Conservation (phyloP, 805 yeast genomes). For the Myxozyma udenii region DNA sequence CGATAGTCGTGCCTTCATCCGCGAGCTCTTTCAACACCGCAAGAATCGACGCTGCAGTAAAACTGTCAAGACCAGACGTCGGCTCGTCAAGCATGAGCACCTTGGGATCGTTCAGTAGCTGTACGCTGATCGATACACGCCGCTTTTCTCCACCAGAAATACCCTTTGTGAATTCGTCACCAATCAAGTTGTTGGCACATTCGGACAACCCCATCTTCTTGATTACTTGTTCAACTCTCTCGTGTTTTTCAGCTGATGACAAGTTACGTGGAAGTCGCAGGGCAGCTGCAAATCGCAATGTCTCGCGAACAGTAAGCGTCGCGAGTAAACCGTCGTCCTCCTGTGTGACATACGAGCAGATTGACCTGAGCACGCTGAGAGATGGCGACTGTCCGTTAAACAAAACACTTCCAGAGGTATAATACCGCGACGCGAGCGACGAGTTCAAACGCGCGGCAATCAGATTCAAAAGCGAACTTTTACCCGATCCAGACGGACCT, state of each 20-base stretch:
- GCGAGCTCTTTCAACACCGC: constrained; percentile 58
- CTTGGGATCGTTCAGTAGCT: constrained; percentile 67
- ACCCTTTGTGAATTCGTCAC: constrained; percentile 59
- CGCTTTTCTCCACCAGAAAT: constrained; percentile 80
- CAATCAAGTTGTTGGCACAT: constrained; percentile 72
- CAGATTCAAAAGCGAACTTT: constrained; percentile 62
- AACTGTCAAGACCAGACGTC: constrained; percentile 81
- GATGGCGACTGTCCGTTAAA: constrained; percentile 46
- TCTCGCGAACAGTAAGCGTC: constrained; percentile 72
- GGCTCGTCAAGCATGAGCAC: constrained; percentile 80
- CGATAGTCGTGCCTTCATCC: constrained; percentile 58
- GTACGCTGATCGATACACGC: constrained; percentile 77
- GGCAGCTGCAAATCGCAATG: constrained; percentile 66
- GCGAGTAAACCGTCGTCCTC: constrained; percentile 72
- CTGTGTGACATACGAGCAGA: constrained; percentile 77
- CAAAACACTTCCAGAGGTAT: constrained; percentile 44
- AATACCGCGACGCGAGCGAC: constrained; percentile 36
- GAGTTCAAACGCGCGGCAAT: constrained; percentile 58
- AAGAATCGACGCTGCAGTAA: constrained; percentile 68
- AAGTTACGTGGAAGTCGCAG: constrained; percentile 53
- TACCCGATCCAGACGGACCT: constrained; percentile 83
- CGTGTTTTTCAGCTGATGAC: constrained; percentile 45
- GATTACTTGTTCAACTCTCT: constrained; percentile 55
- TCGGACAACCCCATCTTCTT: constrained; percentile 65
- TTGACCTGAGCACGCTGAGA: constrained; percentile 39